Conservation (phyloP, 2,329 filamentous ascomycete genomes). For the Pseudogymnoascus sp. region DNA sequence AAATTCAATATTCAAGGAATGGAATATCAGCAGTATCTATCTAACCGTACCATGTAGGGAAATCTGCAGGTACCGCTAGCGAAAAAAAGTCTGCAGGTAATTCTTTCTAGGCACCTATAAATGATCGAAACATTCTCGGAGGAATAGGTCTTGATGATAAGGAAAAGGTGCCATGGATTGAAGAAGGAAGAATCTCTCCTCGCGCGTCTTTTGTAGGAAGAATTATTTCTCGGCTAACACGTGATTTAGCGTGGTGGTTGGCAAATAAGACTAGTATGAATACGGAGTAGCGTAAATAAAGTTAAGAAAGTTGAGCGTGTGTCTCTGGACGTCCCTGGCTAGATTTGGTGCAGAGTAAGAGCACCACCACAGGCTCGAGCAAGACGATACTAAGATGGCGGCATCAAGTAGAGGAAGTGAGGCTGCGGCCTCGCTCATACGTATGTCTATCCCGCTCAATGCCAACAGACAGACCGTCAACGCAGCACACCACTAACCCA, state of each 20-base stretch:
- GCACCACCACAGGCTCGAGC: conserved; percentile 6
- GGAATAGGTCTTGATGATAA: conserved; percentile 84
- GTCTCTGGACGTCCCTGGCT: not conserved
- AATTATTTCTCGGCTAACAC: conserved; percentile 2
- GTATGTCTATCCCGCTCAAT: conserved; percentile 32
- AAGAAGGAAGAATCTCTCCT: conserved; percentile 30
- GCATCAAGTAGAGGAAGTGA: conserved; percentile 48
- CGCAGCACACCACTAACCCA: conserved; percentile 1
- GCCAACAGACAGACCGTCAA: not conserved
- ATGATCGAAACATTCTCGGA: conserved; percentile 82
- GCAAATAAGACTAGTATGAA: not conserved
- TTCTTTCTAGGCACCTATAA: conserved; percentile 77
- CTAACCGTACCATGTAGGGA: conserved; percentile 81
- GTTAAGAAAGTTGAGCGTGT: conserved; percentile 11
- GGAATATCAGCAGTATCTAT: conserved; percentile 85
- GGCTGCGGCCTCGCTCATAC: conserved; percentile 40
- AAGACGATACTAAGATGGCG: conserved; percentile 34
- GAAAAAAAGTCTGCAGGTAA: conserved; percentile 76
- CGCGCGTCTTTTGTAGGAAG: conserved; percentile 8
- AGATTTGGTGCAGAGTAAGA: conserved; percentile 4
- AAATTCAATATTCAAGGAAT: not conserved
- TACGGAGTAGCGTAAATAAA: conserved; percentile 4
- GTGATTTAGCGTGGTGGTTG: conserved; percentile 14
- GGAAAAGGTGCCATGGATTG: conserved; percentile 64
- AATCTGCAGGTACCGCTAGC: conserved; percentile 83